These are phyloP conservation scores for Metschnikowia continentalis DNA, from an alignment of 805 yeast species.

Conservation along the genomic window DNA sequence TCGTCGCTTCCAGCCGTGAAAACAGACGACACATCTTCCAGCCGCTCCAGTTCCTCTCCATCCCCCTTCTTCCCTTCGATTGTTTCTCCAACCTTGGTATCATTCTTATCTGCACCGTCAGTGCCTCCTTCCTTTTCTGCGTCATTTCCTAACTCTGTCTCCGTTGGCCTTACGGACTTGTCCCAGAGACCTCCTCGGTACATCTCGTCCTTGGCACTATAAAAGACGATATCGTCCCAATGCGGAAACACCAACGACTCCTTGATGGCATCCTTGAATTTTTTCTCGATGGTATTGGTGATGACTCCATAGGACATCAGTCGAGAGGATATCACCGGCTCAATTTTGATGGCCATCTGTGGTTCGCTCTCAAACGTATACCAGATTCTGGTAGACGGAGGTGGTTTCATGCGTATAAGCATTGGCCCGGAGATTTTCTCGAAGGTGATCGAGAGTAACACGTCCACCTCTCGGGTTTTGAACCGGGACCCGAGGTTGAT, in stretches of 20 bases:
- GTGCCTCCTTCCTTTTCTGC: background rate
- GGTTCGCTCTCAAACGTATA: conserved; percentile 83
- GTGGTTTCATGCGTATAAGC: conserved; percentile 69
- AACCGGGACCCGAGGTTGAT: conserved; percentile 73
- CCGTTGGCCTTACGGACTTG: conserved; percentile 15
- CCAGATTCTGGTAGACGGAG: conserved; percentile 91
- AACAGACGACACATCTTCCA: background rate
- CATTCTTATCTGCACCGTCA: background rate
- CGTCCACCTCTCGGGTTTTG: conserved; percentile 68
- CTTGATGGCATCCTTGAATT: conserved; percentile 71
- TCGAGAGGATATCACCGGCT: conserved; percentile 87
- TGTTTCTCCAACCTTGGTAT: no score
- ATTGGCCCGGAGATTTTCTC: conserved; percentile 71
- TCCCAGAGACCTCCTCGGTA: conserved; percentile 96
- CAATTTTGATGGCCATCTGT: conserved; percentile 64
- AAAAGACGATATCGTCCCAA: conserved; percentile 84
- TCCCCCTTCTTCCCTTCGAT: background rate
- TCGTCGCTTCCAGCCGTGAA: conserved; percentile 1
- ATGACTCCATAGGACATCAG: conserved; percentile 74
- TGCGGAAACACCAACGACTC: conserved; percentile 80
- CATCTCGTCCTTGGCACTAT: conserved; percentile 58
- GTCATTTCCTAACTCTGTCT: no score
- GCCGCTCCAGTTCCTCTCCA: background rate
- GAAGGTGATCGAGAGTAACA: conserved; percentile 66
- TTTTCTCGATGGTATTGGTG: conserved; percentile 74